A percentile compares a stretch with the other conserved stretches of the same genome.
Evolutionary conservation across 352 stramenopile species (phyloP).

Genomic region (Phytophthora kernoviae): DNA sequence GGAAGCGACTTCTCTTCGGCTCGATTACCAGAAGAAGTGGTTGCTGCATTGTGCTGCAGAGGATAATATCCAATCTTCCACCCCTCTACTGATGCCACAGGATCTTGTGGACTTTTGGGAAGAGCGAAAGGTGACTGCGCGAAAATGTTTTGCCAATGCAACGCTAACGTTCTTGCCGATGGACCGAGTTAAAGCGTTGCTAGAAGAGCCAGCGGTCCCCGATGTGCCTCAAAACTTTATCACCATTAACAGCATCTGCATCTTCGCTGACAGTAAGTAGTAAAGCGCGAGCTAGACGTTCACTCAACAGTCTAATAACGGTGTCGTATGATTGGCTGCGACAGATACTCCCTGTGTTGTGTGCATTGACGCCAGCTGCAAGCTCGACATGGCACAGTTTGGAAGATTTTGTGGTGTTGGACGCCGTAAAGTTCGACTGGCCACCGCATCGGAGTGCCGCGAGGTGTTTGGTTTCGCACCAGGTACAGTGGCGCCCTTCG

Average conservation of each 20-base stretch:
- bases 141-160: conserved; percentile 4
- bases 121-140: conserved; percentile 5
- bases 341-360: conserved; percentile 53
- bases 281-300: background rate
- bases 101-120: conserved; percentile 43
- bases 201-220: conserved; percentile 3
- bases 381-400: conserved; percentile 58
- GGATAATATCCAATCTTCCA: background rate
- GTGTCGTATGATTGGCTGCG: conserved; percentile 1
- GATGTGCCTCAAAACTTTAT: conserved; percentile 11
- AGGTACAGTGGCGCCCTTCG: conserved; percentile 69
- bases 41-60: conserved; percentile 9
- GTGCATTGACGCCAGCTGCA: conserved; percentile 54
- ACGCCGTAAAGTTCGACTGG: conserved; percentile 70
- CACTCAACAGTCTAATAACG: background rate
- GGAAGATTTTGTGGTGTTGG: conserved; percentile 50
- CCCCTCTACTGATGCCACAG: conserved; percentile 28
- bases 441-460: conserved; percentile 57
- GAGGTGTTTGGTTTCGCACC: conserved; percentile 64
- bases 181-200: conserved; percentile 12
- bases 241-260: conserved; percentile 72
- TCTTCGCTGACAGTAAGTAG: conserved; percentile 57
- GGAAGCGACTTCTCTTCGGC: conserved; percentile 7
- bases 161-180: conserved; percentile 35
- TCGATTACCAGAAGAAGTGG: conserved; percentile 23